These are phyloP conservation scores for Leccinum uliginosum DNA, from an alignment of 768 basidiomycete species.

Conservation along the genomic window DNA sequence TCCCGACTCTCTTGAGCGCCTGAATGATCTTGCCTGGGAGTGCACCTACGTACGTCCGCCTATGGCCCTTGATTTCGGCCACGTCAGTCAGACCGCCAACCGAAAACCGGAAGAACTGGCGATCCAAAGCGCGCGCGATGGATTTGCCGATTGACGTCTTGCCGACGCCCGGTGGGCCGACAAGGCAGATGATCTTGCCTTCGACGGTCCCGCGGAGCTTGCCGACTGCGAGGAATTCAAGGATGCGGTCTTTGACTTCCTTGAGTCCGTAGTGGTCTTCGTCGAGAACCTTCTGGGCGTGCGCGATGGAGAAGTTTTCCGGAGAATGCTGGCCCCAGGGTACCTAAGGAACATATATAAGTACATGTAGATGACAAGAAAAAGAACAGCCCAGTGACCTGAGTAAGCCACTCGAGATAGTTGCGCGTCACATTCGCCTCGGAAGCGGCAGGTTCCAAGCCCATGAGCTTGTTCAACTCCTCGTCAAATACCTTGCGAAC, in stretches of 20 bases:
- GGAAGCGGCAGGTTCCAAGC: slow-evolving; percentile 85
- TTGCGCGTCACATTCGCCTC: slow-evolving; percentile 94
- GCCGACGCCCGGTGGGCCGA: slow-evolving; percentile 96
- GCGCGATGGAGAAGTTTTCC: slow-evolving; percentile 86
- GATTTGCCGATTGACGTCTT: slow-evolving; percentile 97
- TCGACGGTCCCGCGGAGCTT: slow-evolving; percentile 92
- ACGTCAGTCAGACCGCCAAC: slow-evolving; percentile 97
- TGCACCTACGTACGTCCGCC: slow-evolving; percentile 94
- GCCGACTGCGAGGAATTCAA: slow-evolving; percentile 94
- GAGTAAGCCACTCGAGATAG: slow-evolving; percentile 90
- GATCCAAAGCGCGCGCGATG: slow-evolving; percentile 83
- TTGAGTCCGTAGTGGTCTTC: slow-evolving; percentile 93
- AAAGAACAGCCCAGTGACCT: slow-evolving; percentile 38
- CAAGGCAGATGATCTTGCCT: slow-evolving; percentile 96
- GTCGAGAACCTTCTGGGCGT: slow-evolving; percentile 81
- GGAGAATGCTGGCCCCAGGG: slow-evolving; percentile 95
- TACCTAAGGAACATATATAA: slow-evolving; percentile 45
- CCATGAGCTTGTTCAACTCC: slow-evolving; percentile 85
- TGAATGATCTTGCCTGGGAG: slow-evolving; percentile 95
- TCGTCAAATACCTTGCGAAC: slow-evolving; percentile 96
- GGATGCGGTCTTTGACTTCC: slow-evolving; percentile 89
- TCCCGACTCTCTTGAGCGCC: slow-evolving; percentile 87
- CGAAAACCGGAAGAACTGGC: slow-evolving; percentile 95
- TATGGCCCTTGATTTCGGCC: slow-evolving; percentile 97
- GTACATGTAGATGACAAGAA: neutral